Conservation (phyloP, 345 rosid species). For the Eucalyptus erythrocorys region DNA sequence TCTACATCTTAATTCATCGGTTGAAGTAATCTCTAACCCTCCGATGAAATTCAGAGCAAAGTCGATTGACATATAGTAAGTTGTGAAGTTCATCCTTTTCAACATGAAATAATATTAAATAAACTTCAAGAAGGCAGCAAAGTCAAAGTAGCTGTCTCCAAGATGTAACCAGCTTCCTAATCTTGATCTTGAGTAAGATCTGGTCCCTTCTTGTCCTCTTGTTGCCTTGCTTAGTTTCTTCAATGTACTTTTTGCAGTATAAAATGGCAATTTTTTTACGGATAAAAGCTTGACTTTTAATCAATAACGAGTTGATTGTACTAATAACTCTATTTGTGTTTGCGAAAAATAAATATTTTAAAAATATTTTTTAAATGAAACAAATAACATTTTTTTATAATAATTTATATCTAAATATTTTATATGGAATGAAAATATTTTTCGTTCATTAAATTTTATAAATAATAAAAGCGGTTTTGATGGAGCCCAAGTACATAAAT, state of each 20-base stretch:
- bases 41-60: background rate
- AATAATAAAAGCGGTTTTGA: too few relatives aligned
- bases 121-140: background rate
- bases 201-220: too few relatives aligned
- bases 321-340: too few relatives aligned
- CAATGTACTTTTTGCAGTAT: background rate
- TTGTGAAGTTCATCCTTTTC: background rate
- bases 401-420: accelerated
- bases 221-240: background rate
- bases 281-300: background rate
- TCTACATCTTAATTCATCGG: background rate
- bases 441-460: too few relatives aligned
- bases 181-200: too few relatives aligned
- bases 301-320: background rate
- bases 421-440: too few relatives aligned
- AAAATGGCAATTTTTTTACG: too few relatives aligned
- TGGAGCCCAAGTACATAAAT: background rate
- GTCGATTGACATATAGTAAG: background rate
- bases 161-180: too few relatives aligned
- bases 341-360: too few relatives aligned
- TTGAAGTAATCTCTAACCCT: background rate
- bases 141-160: too few relatives aligned
- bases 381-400: too few relatives aligned
- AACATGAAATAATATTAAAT: background rate
- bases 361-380: too few relatives aligned